phyloP scores from a whole-genome alignment of 495 filamentous ascomycete genomes.

The Rostrohypoxylon terebratum region DNA sequence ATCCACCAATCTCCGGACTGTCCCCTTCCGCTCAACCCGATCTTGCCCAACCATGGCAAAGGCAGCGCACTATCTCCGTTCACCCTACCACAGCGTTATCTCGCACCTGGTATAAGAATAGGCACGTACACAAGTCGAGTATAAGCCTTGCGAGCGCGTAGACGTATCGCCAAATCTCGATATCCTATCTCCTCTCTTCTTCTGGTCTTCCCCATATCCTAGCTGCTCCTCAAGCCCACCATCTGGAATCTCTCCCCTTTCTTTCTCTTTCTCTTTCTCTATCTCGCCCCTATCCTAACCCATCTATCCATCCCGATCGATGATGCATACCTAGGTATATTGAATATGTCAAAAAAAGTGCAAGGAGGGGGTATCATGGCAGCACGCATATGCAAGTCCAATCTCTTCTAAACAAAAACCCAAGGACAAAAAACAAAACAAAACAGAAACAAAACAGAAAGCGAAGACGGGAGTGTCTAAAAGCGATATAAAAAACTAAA shows the following conservation, averaged over 20 bases:
- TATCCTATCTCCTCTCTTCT: neutral
- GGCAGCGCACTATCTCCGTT: neutral
- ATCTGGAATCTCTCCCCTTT: neutral
- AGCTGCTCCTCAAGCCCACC: neutral
- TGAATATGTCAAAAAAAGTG: constrained; percentile 4
- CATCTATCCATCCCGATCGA: neutral
- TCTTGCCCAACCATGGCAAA: neutral
- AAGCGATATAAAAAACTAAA: neutral
- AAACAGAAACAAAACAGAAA: constrained; percentile 13
- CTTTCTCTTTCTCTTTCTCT: too few relatives aligned
- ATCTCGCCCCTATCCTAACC: too few relatives aligned
- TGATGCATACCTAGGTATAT: neutral
- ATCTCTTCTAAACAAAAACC: constrained; percentile 13
- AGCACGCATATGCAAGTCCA: constrained; percentile 37
- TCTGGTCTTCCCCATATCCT: neutral
- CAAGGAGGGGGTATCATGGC: constrained; percentile 43
- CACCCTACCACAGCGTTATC: neutral
- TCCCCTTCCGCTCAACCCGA: neutral
- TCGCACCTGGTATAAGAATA: neutral
- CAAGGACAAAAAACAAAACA: too few relatives aligned
- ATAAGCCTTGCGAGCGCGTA: neutral
- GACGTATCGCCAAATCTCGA: neutral
- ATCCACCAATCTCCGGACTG: neutral
- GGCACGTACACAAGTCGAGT: neutral
- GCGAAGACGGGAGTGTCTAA: neutral